phyloP scores from a whole-genome alignment of 345 rosid genomes.

The Psidium guajava region DNA sequence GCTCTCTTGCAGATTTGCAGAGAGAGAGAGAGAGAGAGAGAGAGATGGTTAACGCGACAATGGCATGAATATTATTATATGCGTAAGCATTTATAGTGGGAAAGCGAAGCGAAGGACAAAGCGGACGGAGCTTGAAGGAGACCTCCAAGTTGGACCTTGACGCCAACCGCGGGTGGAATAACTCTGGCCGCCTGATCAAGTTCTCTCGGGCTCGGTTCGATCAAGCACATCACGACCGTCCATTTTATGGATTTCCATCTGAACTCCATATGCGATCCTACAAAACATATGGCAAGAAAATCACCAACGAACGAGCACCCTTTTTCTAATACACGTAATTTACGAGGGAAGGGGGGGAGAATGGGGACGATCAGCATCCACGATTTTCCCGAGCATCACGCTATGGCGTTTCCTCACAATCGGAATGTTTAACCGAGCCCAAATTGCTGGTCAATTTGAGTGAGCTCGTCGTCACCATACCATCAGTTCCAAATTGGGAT shows the following conservation, averaged over 20 bases:
- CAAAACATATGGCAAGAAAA: no score
- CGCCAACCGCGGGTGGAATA: neutral
- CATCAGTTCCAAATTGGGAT: neutral
- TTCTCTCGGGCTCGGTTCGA: neutral
- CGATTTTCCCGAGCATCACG: rapidly evolving
- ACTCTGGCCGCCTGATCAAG: neutral
- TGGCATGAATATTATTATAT: neutral
- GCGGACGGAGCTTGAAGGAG: neutral
- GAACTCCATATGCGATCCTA: neutral
- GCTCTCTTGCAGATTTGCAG: neutral
- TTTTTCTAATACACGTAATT: neutral
- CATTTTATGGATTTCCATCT: neutral
- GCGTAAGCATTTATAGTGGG: neutral
- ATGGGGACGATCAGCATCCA: rapidly evolving
- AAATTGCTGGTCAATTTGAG: neutral
- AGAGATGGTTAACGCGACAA: neutral
- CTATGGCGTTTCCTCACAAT: neutral
- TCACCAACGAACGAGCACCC: neutral
- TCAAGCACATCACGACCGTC: neutral
- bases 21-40: neutral
- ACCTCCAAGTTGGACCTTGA: neutral
- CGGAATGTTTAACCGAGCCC: rapidly evolving
- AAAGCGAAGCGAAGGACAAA: neutral
- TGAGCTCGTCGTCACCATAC: rapidly evolving
- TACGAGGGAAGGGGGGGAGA: no score